Percentiles rank a stretch among this genome's conserved stretches.
Evolutionary conservation across 2,329 filamentous ascomycete genomes (phyloP).

Genomic region (Fusarium marasasianum): DNA sequence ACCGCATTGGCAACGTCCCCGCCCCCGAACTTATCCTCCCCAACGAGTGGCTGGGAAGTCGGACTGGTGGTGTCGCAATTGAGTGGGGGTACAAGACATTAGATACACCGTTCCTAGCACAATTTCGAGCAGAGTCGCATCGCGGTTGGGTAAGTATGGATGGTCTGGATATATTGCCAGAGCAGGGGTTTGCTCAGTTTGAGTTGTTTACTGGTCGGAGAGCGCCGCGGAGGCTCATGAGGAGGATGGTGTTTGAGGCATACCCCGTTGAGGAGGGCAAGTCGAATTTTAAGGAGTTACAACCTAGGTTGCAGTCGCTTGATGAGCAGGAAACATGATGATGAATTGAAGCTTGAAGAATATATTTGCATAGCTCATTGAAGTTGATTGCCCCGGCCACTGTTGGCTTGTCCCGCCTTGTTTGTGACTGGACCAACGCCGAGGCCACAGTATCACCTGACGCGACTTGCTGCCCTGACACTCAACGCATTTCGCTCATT

Average conservation of each 20-base stretch:
- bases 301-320: conserved; percentile 43
- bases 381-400: background rate
- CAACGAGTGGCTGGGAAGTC: conserved; percentile 73
- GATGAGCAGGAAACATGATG: conserved; percentile 41
- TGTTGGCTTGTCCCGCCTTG: background rate
- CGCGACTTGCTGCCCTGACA: background rate
- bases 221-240: conserved; percentile 70
- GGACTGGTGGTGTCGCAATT: conserved; percentile 78
- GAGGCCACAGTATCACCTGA: background rate
- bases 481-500: background rate
- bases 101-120: conserved; percentile 74
- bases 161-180: conserved; percentile 78
- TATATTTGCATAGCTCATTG: background rate
- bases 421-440: background rate
- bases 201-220: conserved; percentile 77
- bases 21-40: conserved; percentile 78
- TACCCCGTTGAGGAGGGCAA: conserved; percentile 55
- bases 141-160: conserved; percentile 79
- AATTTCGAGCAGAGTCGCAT: conserved; percentile 68
- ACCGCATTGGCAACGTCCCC: conserved; percentile 69
- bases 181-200: conserved; percentile 84
- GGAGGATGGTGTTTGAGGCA: conserved; percentile 65
- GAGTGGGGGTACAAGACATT: conserved; percentile 80
- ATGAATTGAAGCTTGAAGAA: background rate
- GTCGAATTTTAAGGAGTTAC: conserved; percentile 52